Evolutionary conservation across 768 basidiomycete genomes (phyloP), one percentile per base, ranked within the genome.

Genomic region (Mycena alexandri): DNA sequence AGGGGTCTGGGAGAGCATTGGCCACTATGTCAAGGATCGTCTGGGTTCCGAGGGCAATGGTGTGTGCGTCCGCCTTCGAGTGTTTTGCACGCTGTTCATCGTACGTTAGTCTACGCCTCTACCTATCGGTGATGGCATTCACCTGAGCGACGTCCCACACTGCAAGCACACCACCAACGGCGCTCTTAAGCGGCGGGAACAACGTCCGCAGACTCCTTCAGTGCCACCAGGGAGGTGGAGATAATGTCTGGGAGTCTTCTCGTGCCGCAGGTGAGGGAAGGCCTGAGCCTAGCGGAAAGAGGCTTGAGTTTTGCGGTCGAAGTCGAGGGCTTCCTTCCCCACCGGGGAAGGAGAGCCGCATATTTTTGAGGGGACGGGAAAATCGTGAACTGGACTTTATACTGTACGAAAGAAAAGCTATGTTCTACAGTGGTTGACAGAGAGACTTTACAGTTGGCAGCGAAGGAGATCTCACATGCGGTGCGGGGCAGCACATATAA

Each of bases 181-280:
- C 54, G n/a, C 38, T 41, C 54, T 56, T 56, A 3, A 43, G 54
- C 21, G 54, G 54, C n/a, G 54, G 54, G 22, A 56, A 42, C 5
- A 22, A 6, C 38, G n/a, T 56, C 54, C 3, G 54, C 6, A 3
- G 41, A 42, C n/a, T 56, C 38, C 22, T 42, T 38, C n/a, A 42
- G 13, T 14, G 38, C 54, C 5, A 14, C 1, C n/a, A 56, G 41
- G 38, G 41, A 42, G 22, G 38, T 22, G 3, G 7, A 42, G 12
- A 42, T 9, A 13, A n/a, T n/a, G 9, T 5, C 3, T 12, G 42
- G 10, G 22, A 24, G 11, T 22, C 6, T 6, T 29, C 6, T 29
- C 29, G 29, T 29, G 29, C 29, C 29, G 29, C 29, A 6, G 29
- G 29, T 6, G 29, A 29, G 6, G 3, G 29, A 6, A 29, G 29